A percentile compares a stretch with the other conserved stretches of the same genome.
Evolutionary conservation across 192 early-diverging fungal species (phyloP).

Genomic region (Rhizophlyctis rosea): DNA sequence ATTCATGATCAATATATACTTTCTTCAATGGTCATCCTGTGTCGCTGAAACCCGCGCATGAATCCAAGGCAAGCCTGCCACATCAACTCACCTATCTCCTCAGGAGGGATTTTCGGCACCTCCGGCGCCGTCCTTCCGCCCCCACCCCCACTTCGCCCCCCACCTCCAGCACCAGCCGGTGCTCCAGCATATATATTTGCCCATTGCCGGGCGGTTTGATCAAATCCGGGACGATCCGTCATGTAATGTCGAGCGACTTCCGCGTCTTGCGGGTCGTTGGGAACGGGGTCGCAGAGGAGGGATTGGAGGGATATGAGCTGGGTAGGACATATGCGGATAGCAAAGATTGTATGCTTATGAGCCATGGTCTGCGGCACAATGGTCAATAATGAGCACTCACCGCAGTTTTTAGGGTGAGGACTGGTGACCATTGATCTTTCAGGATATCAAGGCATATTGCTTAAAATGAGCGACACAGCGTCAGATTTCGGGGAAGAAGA

Average conservation of each 20-base stretch:
- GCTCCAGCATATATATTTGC: conserved; percentile 36
- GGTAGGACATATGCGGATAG: too few species aligned
- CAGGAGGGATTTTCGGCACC: neutral
- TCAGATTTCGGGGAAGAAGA: too few species aligned
- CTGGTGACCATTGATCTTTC: conserved; percentile 55
- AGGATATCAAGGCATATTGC: conserved; percentile 55
- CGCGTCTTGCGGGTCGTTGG: conserved; percentile 53
- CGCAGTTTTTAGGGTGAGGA: conserved; percentile 53
- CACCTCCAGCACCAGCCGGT: conserved; percentile 5
- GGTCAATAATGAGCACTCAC: conserved; percentile 9
- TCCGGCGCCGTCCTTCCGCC: conserved; percentile 1
- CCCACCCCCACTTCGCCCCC: neutral
- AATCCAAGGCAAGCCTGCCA: too few species aligned
- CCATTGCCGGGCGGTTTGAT: conserved; percentile 48
- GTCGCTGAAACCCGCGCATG: too few species aligned
- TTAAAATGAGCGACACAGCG: too few species aligned
- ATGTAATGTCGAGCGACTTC: conserved; percentile 51
- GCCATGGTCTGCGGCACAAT: neutral
- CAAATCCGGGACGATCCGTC: conserved; percentile 38
- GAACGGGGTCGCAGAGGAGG: conserved; percentile 48
- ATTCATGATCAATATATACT: too few species aligned
- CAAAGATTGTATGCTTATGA: too few species aligned
- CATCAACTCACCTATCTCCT: conserved; percentile 42
- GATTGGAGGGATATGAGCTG: conserved; percentile 51
- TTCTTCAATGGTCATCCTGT: too few species aligned